Conservation (phyloP, 441 rosid species). For the Bruguiera hainesii region DNA sequence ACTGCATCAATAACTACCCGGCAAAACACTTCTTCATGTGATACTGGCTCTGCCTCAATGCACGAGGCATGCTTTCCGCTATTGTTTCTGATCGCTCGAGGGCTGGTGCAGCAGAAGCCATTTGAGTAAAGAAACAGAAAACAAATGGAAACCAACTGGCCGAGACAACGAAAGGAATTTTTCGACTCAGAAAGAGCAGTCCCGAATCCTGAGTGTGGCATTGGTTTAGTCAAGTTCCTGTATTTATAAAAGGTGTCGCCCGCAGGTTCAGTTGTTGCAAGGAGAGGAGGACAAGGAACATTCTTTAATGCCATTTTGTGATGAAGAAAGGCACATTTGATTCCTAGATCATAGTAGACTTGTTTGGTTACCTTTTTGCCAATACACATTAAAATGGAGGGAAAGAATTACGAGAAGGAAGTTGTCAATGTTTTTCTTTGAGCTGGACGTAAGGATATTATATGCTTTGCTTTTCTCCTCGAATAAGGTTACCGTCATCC, state of each 20-base stretch:
- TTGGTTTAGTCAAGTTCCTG: no score
- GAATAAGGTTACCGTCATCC: no score
- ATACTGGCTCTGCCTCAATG: constrained; percentile 41
- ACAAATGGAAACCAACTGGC: not conserved
- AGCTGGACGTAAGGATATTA: not conserved
- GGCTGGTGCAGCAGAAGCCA: constrained; percentile 24
- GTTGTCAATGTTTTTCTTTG: no score
- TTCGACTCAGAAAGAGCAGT: not conserved
- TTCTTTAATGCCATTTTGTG: constrained; percentile 24
- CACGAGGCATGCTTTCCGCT: constrained; percentile 49
- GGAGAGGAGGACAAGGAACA: constrained; percentile 24
- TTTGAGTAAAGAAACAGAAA: constrained; percentile 5
- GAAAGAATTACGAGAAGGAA: constrained; percentile 12
- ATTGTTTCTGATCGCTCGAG: constrained; percentile 38
- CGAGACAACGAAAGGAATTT: not conserved
- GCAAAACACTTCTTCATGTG: constrained; percentile 31
- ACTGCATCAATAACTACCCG: not conserved
- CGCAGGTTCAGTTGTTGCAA: not conserved
- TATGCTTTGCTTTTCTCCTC: constrained; percentile 25
- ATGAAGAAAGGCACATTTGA: constrained; percentile 34
- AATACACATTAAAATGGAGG: constrained; percentile 18
- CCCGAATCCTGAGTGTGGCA: no score
- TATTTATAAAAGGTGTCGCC: no score
- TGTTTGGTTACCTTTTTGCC: constrained; percentile 17
- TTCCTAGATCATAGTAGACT: constrained; percentile 1